Evolutionary conservation across 805 yeast species (phyloP), one percentile per base, ranked within the genome.

Genomic region (Cyberlindnera subsufficiens): DNA sequence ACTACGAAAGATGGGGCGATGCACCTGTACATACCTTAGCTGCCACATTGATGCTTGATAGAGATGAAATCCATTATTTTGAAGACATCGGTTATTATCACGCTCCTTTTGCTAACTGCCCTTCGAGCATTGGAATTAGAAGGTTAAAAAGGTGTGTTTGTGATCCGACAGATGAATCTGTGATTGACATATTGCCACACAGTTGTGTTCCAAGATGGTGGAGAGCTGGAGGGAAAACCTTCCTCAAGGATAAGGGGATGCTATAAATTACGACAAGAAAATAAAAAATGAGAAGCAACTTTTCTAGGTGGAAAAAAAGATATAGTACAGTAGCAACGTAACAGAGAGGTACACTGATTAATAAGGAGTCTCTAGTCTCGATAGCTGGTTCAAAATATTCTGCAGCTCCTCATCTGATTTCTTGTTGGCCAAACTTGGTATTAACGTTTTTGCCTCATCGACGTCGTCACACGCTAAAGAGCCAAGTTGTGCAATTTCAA

Each of bases 381-480:
- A 78, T 58, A 91, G 72, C 68, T 93, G 96, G 52, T 90, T 95
- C 53, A 93, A 71, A 43, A 91, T 74, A 38, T 86, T 80, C 63
- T 89, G 96, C 46, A 93, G 68, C 58, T 90, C 97, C 35, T 86
- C 85, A 51, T 89, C 95, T 9, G 85, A 77, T 40, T 86, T 88
- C 63, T 90, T 90, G 47, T 75, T 78, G 19, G 77, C 74, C 58
- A 93, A 72, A 63, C 96, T 85, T 37, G 99, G 97, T 45, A 93
- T 82, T 56, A 93, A 72, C 15, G 96, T 86, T 65, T 87, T 87
- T 31, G 98, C 98, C 69, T 93, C 99, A 59, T 86, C 99, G 6
- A 95, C 89, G 49, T 91, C 97, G 59, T 91, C 99, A 65, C 97
- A 90, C 27, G 93, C 85, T 48, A 91, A 72, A 4, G 95, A 86